Conservation (phyloP, 768 basidiomycete genomes). For the Tulasnella sp. region DNA sequence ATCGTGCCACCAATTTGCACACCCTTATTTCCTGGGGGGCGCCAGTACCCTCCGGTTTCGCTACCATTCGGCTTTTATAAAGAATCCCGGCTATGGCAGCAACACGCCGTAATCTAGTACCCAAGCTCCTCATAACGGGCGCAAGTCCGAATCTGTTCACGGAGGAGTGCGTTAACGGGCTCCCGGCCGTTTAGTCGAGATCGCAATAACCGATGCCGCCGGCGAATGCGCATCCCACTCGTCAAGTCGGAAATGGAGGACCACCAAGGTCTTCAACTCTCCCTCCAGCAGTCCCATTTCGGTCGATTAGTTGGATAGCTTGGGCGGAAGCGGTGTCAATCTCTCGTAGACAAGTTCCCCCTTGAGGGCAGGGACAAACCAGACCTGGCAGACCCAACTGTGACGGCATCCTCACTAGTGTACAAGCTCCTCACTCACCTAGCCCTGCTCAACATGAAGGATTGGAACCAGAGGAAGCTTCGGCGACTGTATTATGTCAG, state of each 20-base stretch:
- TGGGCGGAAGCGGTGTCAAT: neutral
- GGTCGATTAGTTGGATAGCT: neutral
- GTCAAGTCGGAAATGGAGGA: neutral
- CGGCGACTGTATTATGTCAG: neutral
- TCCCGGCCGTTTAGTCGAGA: neutral
- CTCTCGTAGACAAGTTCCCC: constrained; percentile 11
- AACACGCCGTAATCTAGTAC: neutral
- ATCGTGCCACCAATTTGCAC: too few species aligned
- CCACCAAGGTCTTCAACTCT: neutral
- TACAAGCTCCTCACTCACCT: neutral
- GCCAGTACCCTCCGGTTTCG: neutral
- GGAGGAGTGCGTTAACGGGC: neutral
- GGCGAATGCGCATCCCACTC: neutral
- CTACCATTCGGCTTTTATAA: neutral
- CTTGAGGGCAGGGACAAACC: neutral
- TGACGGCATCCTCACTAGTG: neutral
- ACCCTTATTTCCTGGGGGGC: too few species aligned
- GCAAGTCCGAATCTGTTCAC: neutral
- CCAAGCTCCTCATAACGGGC: neutral
- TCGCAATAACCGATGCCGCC: neutral
- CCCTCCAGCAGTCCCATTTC: neutral
- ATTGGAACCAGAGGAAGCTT: neutral
- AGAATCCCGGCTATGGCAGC: neutral
- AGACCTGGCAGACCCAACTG: neutral
- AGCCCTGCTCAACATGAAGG: neutral